Conservation (phyloP, 2,329 filamentous ascomycete genomes). For the Fusarium verrucosum region DNA sequence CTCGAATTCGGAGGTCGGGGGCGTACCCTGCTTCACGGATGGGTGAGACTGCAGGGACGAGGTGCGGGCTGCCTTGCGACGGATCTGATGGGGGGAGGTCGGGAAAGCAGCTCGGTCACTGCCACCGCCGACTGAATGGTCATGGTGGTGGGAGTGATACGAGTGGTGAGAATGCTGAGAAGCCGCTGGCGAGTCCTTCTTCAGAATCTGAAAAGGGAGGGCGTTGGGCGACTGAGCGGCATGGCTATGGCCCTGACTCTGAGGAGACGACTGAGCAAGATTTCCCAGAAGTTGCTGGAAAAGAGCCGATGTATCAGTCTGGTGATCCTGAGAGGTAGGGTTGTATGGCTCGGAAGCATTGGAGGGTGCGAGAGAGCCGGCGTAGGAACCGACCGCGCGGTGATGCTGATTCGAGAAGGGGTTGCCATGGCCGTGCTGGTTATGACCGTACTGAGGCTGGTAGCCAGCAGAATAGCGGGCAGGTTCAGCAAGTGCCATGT, state of each 20-base stretch:
- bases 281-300: constrained; percentile 53
- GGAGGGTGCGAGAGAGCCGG: constrained; percentile 38
- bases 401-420: constrained; percentile 40
- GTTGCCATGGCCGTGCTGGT: constrained; percentile 40
- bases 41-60: constrained; percentile 47
- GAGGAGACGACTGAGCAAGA: constrained; percentile 53
- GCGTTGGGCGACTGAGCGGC: constrained; percentile 39
- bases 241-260: constrained; percentile 53
- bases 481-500: constrained; percentile 43
- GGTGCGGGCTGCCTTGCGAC: constrained; percentile 50
- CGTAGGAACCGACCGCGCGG: constrained; percentile 42
- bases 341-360: constrained; percentile 43
- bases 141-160: constrained; percentile 49
- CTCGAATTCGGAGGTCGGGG: constrained; percentile 47
- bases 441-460: constrained; percentile 41
- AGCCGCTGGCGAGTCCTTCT: constrained; percentile 58
- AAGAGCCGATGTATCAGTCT: constrained; percentile 49
- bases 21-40: constrained; percentile 44
- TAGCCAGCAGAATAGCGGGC: constrained; percentile 45
- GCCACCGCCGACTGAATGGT: constrained; percentile 50
- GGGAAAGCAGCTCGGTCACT: constrained; percentile 56
- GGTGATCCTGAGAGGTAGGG: constrained; percentile 50
- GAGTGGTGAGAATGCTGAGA: constrained; percentile 53
- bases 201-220: constrained; percentile 58
- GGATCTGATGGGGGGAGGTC: constrained; percentile 56